These are phyloP conservation scores for Stentor coeruleus DNA, from an alignment of 73 alveolate genomes.

Conservation along the genomic window DNA sequence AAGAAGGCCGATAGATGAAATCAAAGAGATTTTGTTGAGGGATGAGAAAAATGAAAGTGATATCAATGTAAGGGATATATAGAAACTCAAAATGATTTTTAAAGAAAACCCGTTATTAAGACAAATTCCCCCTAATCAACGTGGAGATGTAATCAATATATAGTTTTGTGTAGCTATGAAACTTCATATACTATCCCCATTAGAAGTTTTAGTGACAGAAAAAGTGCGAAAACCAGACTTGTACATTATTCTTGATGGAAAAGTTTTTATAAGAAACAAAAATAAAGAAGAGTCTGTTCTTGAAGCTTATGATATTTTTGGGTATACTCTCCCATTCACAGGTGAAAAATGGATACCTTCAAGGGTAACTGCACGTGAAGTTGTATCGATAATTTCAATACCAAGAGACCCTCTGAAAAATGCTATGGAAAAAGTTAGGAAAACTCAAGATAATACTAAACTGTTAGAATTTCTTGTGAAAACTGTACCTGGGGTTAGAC, in stretches of 20 bases:
- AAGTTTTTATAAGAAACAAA: background rate
- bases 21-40: slow-evolving; percentile 6
- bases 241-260: background rate
- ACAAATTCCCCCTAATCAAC: slow-evolving; percentile 17
- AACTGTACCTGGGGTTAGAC: slow-evolving; percentile 25
- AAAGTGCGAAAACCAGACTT: slow-evolving; percentile 20
- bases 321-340: background rate
- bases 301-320: background rate
- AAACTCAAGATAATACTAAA: slow-evolving; percentile 5
- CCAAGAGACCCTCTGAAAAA: background rate
- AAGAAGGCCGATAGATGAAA: slow-evolving; percentile 21
- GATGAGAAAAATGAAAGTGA: background rate
- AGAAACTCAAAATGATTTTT: slow-evolving; percentile 13
- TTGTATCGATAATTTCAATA: background rate
- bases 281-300: background rate
- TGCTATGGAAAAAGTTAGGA: background rate
- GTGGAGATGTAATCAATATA: background rate
- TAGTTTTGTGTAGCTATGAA: slow-evolving; percentile 12
- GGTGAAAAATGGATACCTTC: background rate
- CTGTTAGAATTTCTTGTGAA: slow-evolving; percentile 19
- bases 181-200: background rate
- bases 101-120: slow-evolving; percentile 19
- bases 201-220: background rate
- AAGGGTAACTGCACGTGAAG: background rate
- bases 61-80: background rate